These are phyloP conservation scores for Entophlyctis luteolus DNA, from an alignment of 192 early-diverging fungal genomes.

Conservation along the genomic window DNA sequence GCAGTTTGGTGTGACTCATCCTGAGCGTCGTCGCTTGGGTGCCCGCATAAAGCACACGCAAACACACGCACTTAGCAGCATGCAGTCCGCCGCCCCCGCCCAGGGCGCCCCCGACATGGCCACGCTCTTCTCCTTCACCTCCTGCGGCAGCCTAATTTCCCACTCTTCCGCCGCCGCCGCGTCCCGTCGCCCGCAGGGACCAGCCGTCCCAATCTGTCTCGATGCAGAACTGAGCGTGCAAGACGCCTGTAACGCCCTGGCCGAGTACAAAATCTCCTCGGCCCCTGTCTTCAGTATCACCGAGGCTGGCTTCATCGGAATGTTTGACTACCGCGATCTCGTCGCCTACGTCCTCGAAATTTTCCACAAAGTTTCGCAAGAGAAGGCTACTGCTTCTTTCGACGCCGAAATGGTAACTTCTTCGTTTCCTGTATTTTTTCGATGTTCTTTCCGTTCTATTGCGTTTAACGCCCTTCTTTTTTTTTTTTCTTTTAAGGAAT, in stretches of 20 bases:
- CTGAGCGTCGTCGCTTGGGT: no score
- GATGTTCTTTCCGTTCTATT: neutral
- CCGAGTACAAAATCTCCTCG: slow-evolving; percentile 40
- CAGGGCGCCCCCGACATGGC: neutral
- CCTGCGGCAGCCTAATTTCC: slow-evolving; percentile 1
- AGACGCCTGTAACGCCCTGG: slow-evolving; percentile 49
- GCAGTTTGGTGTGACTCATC: no score
- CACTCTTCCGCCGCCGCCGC: neutral
- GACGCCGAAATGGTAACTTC: slow-evolving; percentile 34
- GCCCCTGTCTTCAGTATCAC: slow-evolving; percentile 43
- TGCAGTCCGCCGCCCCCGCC: no score
- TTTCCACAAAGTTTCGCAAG: slow-evolving; percentile 43
- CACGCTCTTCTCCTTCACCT: slow-evolving; percentile 7
- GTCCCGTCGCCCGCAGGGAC: neutral
- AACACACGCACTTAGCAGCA: no score
- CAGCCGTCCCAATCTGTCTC: slow-evolving; percentile 40
- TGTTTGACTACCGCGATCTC: slow-evolving; percentile 54
- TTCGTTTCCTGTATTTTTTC: neutral
- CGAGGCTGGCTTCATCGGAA: slow-evolving; percentile 45
- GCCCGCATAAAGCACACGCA: no score
- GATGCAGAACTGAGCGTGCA: slow-evolving; percentile 44
- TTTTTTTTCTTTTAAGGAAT: slow-evolving; percentile 24
- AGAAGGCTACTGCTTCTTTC: neutral
- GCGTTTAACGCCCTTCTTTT: neutral
- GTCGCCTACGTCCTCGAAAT: slow-evolving; percentile 46